A percentile compares a stretch with the other conserved stretches of the same genome.
Evolutionary conservation across 805 yeast species (phyloP).

Genomic region (Yamadazyma nakazawae): DNA sequence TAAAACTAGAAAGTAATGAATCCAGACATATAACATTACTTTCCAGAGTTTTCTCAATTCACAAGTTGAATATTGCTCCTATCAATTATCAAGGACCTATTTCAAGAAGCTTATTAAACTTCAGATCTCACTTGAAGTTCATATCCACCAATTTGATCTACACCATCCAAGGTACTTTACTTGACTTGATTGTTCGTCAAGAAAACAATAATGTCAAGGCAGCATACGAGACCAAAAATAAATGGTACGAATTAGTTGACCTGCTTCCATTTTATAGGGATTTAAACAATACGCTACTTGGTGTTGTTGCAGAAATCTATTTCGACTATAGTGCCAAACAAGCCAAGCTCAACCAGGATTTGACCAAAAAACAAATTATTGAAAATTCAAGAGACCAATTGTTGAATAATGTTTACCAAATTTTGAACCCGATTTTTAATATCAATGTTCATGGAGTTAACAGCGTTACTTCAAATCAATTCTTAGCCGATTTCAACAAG

Average conservation of each 20-base stretch:
- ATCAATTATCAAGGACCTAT: slow-evolving; percentile 66
- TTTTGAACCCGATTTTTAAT: slow-evolving; percentile 35
- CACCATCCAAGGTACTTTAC: slow-evolving; percentile 48
- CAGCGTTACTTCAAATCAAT: slow-evolving; percentile 31
- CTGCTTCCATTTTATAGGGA: slow-evolving; percentile 59
- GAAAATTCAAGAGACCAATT: slow-evolving; percentile 29
- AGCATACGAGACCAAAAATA: slow-evolving; percentile 33
- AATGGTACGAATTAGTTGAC: slow-evolving; percentile 58
- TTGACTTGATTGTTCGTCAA: slow-evolving; percentile 48
- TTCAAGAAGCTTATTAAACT: slow-evolving; percentile 61
- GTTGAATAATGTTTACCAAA: slow-evolving; percentile 35
- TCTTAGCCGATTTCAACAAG: slow-evolving; percentile 26
- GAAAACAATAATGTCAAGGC: slow-evolving; percentile 48
- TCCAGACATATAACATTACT: slow-evolving; percentile 26
- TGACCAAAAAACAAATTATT: slow-evolving; percentile 25
- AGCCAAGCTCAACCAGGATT: slow-evolving; percentile 18
- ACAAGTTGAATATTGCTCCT: slow-evolving; percentile 37
- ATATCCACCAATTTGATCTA: slow-evolving; percentile 50
- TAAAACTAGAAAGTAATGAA: slow-evolving; percentile 45
- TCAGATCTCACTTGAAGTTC: slow-evolving; percentile 60
- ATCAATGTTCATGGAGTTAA: slow-evolving; percentile 41
- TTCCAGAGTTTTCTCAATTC: slow-evolving; percentile 37
- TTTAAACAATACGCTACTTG: slow-evolving; percentile 61
- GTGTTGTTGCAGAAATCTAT: slow-evolving; percentile 54
- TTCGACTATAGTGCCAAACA: slow-evolving; percentile 41